Evolutionary conservation across 2,329 filamentous ascomycete genomes (phyloP).

Genomic region (Phaeosphaeriaceae sp.): DNA sequence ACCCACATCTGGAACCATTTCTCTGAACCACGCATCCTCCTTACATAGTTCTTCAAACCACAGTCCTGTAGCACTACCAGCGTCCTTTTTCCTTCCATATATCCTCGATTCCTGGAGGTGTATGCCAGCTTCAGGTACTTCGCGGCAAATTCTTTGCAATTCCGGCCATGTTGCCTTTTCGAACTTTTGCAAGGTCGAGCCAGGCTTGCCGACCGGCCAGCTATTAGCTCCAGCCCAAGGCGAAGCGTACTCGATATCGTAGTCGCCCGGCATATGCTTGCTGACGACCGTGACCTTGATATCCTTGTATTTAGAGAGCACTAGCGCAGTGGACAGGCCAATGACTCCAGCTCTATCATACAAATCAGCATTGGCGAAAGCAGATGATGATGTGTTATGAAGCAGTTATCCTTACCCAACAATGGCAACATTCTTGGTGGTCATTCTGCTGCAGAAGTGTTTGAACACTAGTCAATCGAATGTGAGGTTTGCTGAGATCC

Average conservation of each 20-base stretch:
- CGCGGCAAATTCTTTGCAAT: conserved; percentile 54
- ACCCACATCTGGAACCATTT: conserved; percentile 71
- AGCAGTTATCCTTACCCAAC: conserved; percentile 51
- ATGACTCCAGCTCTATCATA: conserved; percentile 66
- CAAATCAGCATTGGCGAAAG: conserved; percentile 12
- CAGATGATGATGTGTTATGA: not conserved
- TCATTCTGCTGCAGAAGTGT: conserved; percentile 8
- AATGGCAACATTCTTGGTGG: conserved; percentile 52
- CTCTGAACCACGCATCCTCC: conserved; percentile 75
- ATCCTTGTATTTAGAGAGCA: conserved; percentile 63
- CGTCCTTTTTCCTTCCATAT: conserved; percentile 71
- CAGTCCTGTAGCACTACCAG: conserved; percentile 58
- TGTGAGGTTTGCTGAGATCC: too few species aligned
- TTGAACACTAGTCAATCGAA: not conserved
- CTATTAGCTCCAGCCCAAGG: conserved; percentile 87
- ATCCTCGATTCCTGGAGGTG: conserved; percentile 72
- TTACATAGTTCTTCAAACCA: conserved; percentile 73
- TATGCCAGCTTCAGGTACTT: conserved; percentile 78
- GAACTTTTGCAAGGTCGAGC: conserved; percentile 47
- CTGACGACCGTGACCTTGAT: conserved; percentile 74
- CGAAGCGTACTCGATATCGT: conserved; percentile 88
- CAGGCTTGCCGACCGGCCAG: conserved; percentile 61
- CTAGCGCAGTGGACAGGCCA: conserved; percentile 69
- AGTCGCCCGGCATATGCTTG: conserved; percentile 93
- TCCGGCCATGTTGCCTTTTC: conserved; percentile 56